A percentile compares a stretch with the other conserved stretches of the same genome.
phyloP scores from a whole-genome alignment of 768 basidiomycete species.

The Arthromyces matolae region DNA sequence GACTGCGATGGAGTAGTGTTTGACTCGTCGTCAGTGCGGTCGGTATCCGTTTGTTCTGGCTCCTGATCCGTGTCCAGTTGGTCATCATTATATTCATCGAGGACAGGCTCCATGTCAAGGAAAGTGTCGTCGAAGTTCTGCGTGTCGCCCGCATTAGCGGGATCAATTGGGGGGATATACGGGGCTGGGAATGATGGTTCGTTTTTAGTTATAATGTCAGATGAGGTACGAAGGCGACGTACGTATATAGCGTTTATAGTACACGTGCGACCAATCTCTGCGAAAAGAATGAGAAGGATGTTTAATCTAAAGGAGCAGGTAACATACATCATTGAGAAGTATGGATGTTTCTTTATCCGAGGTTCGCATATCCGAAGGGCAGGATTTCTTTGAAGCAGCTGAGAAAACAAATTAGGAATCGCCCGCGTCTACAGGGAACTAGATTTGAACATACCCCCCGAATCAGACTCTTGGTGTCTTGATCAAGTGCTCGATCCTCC shows the following conservation, averaged over 20 bases:
- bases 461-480: conserved; percentile 92
- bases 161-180: conserved; percentile 90
- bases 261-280: conserved; percentile 93
- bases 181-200: conserved; percentile 52
- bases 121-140: conserved; percentile 98
- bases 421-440: conserved; percentile 6
- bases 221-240: conserved; percentile 30
- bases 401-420: conserved; percentile 5
- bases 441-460: conserved; percentile 68
- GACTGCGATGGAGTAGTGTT: conserved; percentile 79
- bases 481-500: conserved; percentile 88
- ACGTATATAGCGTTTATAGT: conserved; percentile 93
- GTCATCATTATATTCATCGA: conserved; percentile 71
- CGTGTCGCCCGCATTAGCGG: conserved; percentile 89
- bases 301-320: conserved; percentile 1
- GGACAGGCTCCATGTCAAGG: conserved; percentile 90
- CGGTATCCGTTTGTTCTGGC: conserved; percentile 62
- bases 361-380: conserved; percentile 88
- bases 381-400: conserved; percentile 94
- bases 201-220: conserved; percentile 5
- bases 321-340: conserved; percentile 90
- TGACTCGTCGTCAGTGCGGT: conserved; percentile 69
- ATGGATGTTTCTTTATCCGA: conserved; percentile 89
- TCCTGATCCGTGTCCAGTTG: conserved; percentile 69
- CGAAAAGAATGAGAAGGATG: conserved; percentile 15